These are phyloP conservation scores for Naganishia cerealis DNA, from an alignment of 1,284 basidiomycete species.

Conservation along the genomic window DNA sequence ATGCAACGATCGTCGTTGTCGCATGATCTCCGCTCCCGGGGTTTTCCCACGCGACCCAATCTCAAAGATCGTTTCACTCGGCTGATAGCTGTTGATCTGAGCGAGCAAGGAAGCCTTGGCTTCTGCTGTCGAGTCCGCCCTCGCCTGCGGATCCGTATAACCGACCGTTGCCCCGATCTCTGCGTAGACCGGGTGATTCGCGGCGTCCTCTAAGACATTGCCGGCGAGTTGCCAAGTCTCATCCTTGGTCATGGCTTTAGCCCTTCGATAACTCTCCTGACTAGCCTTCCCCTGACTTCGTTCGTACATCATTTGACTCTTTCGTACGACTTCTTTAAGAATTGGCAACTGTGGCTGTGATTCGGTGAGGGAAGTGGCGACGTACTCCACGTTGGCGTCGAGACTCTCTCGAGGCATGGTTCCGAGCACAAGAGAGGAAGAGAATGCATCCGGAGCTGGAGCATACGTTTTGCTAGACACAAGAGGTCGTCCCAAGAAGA, in stretches of 20 bases:
- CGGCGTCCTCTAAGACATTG: constrained; percentile 47
- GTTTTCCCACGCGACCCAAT: constrained; percentile 72
- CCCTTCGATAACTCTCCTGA: constrained; percentile 77
- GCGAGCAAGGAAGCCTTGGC: constrained; percentile 68
- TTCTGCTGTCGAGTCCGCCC: constrained; percentile 57
- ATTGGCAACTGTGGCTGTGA: constrained; percentile 67
- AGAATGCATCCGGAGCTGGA: constrained; percentile 57
- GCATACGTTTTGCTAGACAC: constrained; percentile 50
- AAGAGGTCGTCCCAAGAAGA: constrained; percentile 86
- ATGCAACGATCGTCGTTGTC: constrained; percentile 77
- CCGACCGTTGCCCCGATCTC: constrained; percentile 8
- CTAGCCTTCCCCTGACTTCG: constrained; percentile 88
- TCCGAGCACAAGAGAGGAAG: constrained; percentile 66
- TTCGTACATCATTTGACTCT: constrained; percentile 92
- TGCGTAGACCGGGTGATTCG: constrained; percentile 34
- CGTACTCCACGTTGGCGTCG: constrained; percentile 82
- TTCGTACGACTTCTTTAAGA: constrained; percentile 81
- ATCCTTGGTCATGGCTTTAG: constrained; percentile 81
- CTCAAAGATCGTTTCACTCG: constrained; percentile 89
- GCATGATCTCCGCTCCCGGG: constrained; percentile 72
- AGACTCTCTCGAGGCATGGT: constrained; percentile 75
- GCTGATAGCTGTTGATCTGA: constrained; percentile 77
- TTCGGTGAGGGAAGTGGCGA: constrained; percentile 66
- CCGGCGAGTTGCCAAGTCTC: constrained; percentile 49
- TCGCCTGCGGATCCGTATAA: constrained; percentile 3